Evolutionary conservation across 2,329 filamentous ascomycete species (phyloP).

Genomic region (Fusarium euwallaceae): DNA sequence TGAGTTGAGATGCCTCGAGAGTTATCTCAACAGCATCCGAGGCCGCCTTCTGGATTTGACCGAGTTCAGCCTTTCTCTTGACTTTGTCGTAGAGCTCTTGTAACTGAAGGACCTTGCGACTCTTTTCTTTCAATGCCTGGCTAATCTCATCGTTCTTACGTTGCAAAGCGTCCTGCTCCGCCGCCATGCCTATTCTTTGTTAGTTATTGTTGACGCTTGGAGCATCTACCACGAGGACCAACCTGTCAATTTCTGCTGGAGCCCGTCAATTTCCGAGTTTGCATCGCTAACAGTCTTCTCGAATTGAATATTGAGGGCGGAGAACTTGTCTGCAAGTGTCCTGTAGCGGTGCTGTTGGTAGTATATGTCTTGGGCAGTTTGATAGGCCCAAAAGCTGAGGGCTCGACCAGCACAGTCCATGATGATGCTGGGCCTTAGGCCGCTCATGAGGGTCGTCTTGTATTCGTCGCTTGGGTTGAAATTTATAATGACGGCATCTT

Average conservation of each 20-base stretch:
- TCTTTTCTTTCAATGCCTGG: conserved; percentile 77
- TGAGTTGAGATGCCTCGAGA: conserved; percentile 33
- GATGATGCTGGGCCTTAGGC: conserved; percentile 82
- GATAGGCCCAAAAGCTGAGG: conserved; percentile 88
- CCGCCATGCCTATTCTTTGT: conserved; percentile 62
- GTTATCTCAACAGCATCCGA: conserved; percentile 57
- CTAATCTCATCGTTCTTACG: conserved; percentile 80
- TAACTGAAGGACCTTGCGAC: conserved; percentile 74
- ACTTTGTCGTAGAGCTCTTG: conserved; percentile 75
- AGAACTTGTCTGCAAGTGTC: conserved; percentile 79
- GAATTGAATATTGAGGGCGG: conserved; percentile 72
- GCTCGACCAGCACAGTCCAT: conserved; percentile 89
- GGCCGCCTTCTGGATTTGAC: conserved; percentile 68
- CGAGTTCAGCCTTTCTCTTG: conserved; percentile 67
- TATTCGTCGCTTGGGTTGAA: conserved; percentile 89
- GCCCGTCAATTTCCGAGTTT: conserved; percentile 75
- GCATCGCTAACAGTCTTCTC: conserved; percentile 82
- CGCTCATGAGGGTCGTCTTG: conserved; percentile 87
- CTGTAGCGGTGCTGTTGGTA: conserved; percentile 84
- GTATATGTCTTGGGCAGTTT: conserved; percentile 83
- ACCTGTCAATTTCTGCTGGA: conserved; percentile 77
- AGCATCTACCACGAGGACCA: conserved; percentile 36
- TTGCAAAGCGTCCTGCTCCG: conserved; percentile 73
- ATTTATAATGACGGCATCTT: conserved; percentile 79
- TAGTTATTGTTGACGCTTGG: conserved; percentile 1